A percentile compares a stretch with the other conserved stretches of the same genome.
Conservation (phyloP, 2,329 filamentous ascomycete genomes). For the Alternaria burnsii region DNA sequence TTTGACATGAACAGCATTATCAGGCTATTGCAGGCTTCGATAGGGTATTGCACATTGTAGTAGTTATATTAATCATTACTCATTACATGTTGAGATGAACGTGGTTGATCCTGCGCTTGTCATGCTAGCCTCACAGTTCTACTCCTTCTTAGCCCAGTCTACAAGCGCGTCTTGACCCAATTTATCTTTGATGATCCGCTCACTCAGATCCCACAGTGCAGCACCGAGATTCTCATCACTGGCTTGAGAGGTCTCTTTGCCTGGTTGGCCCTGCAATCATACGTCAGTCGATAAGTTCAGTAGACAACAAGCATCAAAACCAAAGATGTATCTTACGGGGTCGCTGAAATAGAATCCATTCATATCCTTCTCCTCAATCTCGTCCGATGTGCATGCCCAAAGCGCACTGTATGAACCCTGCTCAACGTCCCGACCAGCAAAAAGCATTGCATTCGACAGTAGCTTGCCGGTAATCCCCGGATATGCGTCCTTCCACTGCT, state of each 20-base stretch:
- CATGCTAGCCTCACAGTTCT: neutral
- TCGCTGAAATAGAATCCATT: slow-evolving; percentile 58
- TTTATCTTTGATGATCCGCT: slow-evolving; percentile 53
- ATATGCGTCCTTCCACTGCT: slow-evolving; percentile 59
- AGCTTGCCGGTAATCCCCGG: slow-evolving; percentile 54
- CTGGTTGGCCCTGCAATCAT: slow-evolving; percentile 33
- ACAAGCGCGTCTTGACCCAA: slow-evolving; percentile 52
- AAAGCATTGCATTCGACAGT: slow-evolving; percentile 47
- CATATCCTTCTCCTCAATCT: slow-evolving; percentile 54
- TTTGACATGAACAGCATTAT: neutral
- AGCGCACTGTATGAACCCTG: slow-evolving; percentile 57
- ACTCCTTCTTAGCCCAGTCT: slow-evolving; percentile 39
- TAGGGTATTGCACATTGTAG: neutral
- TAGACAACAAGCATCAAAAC: neutral
- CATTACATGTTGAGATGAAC: neutral
- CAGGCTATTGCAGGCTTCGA: neutral
- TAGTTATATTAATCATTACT: neutral
- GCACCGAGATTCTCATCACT: slow-evolving; percentile 51
- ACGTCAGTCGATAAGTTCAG: neutral
- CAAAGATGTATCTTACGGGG: slow-evolving; percentile 18
- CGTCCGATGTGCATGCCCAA: slow-evolving; percentile 51
- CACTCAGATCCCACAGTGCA: slow-evolving; percentile 54
- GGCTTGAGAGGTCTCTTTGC: slow-evolving; percentile 53
- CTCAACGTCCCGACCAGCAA: slow-evolving; percentile 50
- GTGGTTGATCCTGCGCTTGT: neutral